phyloP scores from a whole-genome alignment of 495 filamentous ascomycete species.

The Podospora appendiculata region DNA sequence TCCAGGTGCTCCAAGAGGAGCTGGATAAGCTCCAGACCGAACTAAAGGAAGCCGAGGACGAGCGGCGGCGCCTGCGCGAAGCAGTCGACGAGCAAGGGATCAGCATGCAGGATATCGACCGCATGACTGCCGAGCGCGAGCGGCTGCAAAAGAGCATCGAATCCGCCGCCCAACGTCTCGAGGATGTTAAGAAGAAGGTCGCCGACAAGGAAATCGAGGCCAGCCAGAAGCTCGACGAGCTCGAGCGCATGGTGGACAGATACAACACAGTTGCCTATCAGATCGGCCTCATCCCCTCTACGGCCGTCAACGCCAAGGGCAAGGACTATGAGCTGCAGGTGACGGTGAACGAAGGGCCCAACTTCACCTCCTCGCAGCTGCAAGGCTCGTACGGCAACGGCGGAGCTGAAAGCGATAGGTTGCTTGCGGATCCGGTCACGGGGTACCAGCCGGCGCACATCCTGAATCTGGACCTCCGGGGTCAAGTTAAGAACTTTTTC shows the following conservation, averaged over 20 bases:
- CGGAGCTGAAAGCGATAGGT: conserved; percentile 45
- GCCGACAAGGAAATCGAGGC: conserved; percentile 80
- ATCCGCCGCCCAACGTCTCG: conserved; percentile 60
- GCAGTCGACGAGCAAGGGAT: conserved; percentile 88
- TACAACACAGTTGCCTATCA: conserved; percentile 95
- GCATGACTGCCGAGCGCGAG: conserved; percentile 92
- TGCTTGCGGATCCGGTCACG: conserved; percentile 70
- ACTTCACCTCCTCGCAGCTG: conserved; percentile 65
- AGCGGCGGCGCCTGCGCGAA: conserved; percentile 69
- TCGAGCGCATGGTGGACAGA: conserved; percentile 75
- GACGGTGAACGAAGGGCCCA: conserved; percentile 57
- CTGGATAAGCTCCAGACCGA: conserved; percentile 70
- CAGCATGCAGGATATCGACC: conserved; percentile 94
- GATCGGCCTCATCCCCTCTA: conserved; percentile 77
- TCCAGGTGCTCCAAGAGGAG: conserved; percentile 69
- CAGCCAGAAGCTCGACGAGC: conserved; percentile 72
- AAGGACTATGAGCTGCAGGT: conserved; percentile 75
- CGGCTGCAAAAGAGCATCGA: conserved; percentile 80
- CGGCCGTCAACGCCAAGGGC: conserved; percentile 78
- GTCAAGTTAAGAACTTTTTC: conserved; percentile 71
- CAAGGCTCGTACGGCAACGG: conserved; percentile 40
- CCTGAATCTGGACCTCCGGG: conserved; percentile 76
- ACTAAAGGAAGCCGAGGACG: conserved; percentile 69
- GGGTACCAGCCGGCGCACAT: conserved; percentile 87
- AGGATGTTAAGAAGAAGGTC: conserved; percentile 74